Conservation (phyloP, 129 eudicot genomes). For the Flaveria bidentis region DNA sequence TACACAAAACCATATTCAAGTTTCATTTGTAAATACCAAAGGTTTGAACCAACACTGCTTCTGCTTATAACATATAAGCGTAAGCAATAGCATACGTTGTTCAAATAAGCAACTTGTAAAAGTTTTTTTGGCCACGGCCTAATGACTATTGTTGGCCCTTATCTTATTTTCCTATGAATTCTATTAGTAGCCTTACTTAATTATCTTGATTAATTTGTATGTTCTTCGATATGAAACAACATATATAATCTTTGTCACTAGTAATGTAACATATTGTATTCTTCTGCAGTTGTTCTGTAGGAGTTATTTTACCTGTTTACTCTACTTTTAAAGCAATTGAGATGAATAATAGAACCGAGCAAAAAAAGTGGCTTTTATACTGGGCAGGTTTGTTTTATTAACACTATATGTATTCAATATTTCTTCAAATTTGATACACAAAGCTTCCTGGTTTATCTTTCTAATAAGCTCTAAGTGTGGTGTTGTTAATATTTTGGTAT, state of each 20-base stretch:
- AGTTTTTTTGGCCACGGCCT: background rate
- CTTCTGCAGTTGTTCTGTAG: slow-evolving; percentile 77
- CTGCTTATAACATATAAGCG: background rate
- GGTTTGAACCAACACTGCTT: background rate
- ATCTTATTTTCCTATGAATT: background rate
- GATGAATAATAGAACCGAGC: slow-evolving; percentile 55
- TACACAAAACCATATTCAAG: no score
- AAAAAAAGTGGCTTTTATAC: slow-evolving; percentile 77
- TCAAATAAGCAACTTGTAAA: background rate
- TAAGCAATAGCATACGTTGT: background rate
- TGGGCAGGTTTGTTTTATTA: slow-evolving; percentile 74
- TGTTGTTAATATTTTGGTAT: background rate
- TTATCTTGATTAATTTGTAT: background rate
- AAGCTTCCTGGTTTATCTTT: background rate
- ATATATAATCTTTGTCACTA: background rate
- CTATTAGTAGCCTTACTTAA: background rate
- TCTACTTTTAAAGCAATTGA: slow-evolving; percentile 90
- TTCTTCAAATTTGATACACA: slow-evolving; percentile 1
- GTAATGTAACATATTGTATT: slow-evolving; percentile 15
- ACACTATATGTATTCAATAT: background rate
- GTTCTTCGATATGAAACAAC: slow-evolving; percentile 12
- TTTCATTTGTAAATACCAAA: no score
- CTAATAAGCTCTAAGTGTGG: background rate
- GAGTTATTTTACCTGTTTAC: slow-evolving; percentile 78
- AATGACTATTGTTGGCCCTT: background rate